Percentiles rank a stretch among this genome's conserved stretches.
phyloP scores from a whole-genome alignment of 176 grass and related monocot species.

The Melocanna baccifera region DNA sequence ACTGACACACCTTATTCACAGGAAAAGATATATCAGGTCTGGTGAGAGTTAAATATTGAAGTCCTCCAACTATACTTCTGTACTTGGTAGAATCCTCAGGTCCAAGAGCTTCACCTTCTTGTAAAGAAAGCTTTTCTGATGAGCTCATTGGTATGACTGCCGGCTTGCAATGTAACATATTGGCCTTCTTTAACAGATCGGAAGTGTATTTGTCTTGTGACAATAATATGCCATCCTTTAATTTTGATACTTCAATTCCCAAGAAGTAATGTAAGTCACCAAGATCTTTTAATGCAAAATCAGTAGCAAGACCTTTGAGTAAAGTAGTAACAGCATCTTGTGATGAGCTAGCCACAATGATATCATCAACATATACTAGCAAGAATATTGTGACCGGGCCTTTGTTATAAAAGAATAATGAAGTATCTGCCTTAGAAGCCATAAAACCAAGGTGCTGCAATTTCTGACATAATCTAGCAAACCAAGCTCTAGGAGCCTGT shows the following conservation, averaged over 20 bases:
- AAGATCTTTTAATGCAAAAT: background rate
- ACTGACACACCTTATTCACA: too few relatives aligned
- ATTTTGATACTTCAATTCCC: too few relatives aligned
- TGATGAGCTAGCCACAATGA: background rate
- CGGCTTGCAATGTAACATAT: background rate
- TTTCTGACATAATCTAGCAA: background rate
- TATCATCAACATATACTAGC: background rate
- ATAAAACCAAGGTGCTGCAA: too few relatives aligned
- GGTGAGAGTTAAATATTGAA: background rate
- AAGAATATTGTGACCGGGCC: background rate
- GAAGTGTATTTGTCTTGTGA: background rate
- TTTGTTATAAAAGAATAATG: too few relatives aligned
- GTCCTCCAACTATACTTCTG: background rate
- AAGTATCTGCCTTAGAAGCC: too few relatives aligned
- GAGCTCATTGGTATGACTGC: background rate
- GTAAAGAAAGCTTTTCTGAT: background rate
- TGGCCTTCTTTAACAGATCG: rapidly evolving
- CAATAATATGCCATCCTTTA: too few relatives aligned
- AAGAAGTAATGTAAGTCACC: background rate
- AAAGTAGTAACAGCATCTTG: background rate
- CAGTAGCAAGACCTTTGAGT: background rate
- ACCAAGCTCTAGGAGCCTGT: background rate
- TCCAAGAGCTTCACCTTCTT: background rate
- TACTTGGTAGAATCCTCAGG: background rate
- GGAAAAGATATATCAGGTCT: background rate